Base-by-base conservation (phyloP, 257 asterid genomes). In the Cruciata laevipes region DNA sequence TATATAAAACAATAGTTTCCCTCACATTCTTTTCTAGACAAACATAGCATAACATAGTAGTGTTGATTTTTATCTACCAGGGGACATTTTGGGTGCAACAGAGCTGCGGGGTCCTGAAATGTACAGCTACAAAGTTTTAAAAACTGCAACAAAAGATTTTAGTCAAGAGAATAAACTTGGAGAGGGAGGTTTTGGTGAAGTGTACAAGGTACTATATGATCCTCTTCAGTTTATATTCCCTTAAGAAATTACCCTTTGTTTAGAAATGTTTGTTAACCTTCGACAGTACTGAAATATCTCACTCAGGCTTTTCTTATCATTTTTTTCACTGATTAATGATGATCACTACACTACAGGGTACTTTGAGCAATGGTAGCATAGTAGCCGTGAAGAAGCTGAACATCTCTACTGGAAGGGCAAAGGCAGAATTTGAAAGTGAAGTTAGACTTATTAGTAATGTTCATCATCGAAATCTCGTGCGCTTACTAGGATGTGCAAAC, bases 401-500 rank as follows among this genome's bases (percentile, higher is more conserved):
- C 60, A 71, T 87, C 37, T 70, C 63, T 71, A 61, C 82, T 31
- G 76, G 78, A 76, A 86, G 86, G 74, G 95, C 86, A 72, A 80
- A 83, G 69, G 75, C 82, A 35, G 95, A 87, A 60, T 91, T 91
- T 25, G 98, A 89, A 68, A 83, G 75, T 35, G 98, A 91, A 80
- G 96, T 85, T 12, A 82, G 86, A 76, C 95, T 91, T 24, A 82
- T 91, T 68, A 87, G 95, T 42, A 91, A 91, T 68, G 95, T 89
- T 60, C 98, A 91, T 81, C 98, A 89, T 44, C 95, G 96, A 56
- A 91, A 91, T 66, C 95, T 89, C 42, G 73, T 88, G 47, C 98
- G 98, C 17, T 77, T 91, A 3, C 65, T 91, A 44, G 96, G 98
- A 32, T 91, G 87, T 77, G 87, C 91, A 44, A 77, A 40, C 61